A percentile compares a stretch with the other conserved stretches of the same genome.
These are phyloP conservation scores for Achaetomiella virescens DNA, from an alignment of 495 filamentous ascomycete genomes.

Conservation along the genomic window DNA sequence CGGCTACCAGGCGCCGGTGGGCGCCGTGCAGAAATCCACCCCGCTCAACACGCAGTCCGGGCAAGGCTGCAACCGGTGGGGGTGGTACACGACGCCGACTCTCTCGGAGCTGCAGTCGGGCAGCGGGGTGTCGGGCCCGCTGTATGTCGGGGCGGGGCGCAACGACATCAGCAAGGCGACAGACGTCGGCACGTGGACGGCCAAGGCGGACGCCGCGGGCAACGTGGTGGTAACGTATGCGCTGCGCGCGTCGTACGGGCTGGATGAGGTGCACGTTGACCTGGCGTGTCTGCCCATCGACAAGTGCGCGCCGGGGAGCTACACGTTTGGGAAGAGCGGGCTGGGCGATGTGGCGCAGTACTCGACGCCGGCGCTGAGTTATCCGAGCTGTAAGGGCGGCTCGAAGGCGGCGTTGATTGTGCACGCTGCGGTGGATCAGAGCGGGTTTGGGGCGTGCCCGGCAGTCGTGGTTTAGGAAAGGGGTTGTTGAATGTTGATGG, in stretches of 20 bases:
- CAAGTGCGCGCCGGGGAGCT: slow-evolving; percentile 24
- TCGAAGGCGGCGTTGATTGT: slow-evolving; percentile 12
- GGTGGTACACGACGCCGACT: slow-evolving; percentile 23
- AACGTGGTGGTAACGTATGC: slow-evolving; percentile 20
- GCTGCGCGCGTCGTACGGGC: slow-evolving; percentile 11
- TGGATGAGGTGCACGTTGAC: slow-evolving; percentile 20
- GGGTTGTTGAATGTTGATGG: no score
- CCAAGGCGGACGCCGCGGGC: slow-evolving; percentile 11
- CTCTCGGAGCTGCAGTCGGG: slow-evolving; percentile 15
- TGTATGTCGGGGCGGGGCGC: slow-evolving; percentile 25
- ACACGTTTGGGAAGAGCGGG: slow-evolving; percentile 10
- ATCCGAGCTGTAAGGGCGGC: slow-evolving; percentile 10
- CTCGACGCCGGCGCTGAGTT: slow-evolving; percentile 1
- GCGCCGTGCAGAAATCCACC: background rate
- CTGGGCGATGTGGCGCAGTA: slow-evolving; percentile 3
- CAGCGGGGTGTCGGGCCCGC: slow-evolving; percentile 16
- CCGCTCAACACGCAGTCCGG: slow-evolving; percentile 17
- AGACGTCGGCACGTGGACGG: slow-evolving; percentile 20
- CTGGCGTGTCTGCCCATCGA: slow-evolving; percentile 12
- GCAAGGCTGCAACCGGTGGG: slow-evolving; percentile 22
- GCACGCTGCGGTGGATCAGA: slow-evolving; percentile 13
- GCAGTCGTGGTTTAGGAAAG: no score
- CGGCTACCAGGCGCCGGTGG: slow-evolving; percentile 15
- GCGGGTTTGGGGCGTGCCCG: no score
- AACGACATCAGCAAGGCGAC: slow-evolving; percentile 27